Conservation (phyloP, 2,329 filamentous ascomycete species). For the Mollisia scopiformis region DNA sequence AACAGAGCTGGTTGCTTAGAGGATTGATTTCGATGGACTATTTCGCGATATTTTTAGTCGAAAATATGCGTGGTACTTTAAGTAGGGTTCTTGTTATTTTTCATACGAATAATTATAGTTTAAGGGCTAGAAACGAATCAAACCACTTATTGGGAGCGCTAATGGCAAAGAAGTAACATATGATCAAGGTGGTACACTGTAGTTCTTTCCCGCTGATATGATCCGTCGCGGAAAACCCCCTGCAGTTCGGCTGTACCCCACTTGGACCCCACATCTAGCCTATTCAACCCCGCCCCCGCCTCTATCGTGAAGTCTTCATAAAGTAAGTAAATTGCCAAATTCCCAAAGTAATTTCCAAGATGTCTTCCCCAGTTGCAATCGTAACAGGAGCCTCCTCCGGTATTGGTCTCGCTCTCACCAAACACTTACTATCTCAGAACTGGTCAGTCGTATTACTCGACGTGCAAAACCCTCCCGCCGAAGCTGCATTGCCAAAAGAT, state of each 20-base stretch:
- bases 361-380: constrained; percentile 42
- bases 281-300: neutral
- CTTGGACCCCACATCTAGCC: neutral
- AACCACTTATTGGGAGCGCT: no score
- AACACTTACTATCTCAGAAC: constrained; percentile 41
- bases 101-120: no score
- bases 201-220: no score
- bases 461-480: constrained; percentile 37
- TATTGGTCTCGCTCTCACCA: constrained; percentile 47
- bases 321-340: neutral
- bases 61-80: no score
- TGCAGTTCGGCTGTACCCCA: neutral
- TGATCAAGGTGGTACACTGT: no score
- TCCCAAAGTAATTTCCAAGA: neutral
- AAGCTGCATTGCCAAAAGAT: constrained; percentile 12
- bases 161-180: no score
- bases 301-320: no score
- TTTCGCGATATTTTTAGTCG: no score
- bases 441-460: constrained; percentile 49
- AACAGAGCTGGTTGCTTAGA: no score
- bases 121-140: no score
- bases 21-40: no score
- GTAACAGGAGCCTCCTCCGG: constrained; percentile 48
- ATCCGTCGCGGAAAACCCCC: neutral
- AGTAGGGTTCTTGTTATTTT: no score